These are phyloP conservation scores for Arthrinium phaeospermum DNA, from an alignment of 2,329 filamentous ascomycete genomes.

Conservation along the genomic window DNA sequence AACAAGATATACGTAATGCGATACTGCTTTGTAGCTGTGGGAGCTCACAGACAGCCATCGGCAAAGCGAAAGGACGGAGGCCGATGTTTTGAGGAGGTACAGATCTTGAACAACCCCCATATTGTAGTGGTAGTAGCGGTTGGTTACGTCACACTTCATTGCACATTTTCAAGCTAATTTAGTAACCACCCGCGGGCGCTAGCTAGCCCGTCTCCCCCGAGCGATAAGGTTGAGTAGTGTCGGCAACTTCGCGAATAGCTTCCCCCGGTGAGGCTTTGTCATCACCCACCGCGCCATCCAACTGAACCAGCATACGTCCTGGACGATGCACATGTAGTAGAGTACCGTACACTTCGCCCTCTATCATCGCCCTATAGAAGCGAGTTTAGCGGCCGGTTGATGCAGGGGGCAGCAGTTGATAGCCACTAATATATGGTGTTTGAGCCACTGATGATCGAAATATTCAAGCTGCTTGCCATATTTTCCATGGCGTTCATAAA, in stretches of 20 bases:
- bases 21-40: neutral
- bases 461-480: no score
- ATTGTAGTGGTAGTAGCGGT: neutral
- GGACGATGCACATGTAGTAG: neutral
- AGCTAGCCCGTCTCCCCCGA: neutral
- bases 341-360: no score
- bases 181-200: neutral
- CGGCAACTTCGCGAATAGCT: constrained; percentile 4
- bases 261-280: neutral
- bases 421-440: no score
- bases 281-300: neutral
- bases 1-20: neutral
- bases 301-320: neutral
- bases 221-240: neutral
- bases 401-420: no score
- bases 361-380: no score
- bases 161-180: neutral
- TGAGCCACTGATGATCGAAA: no score
- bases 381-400: no score
- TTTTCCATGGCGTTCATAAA: no score
- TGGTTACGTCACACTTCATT: neutral
- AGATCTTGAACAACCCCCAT: neutral
- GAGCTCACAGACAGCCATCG: neutral
- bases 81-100: neutral
- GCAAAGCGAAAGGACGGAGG: neutral